Percentiles rank a stretch among this genome's conserved stretches.
These are phyloP conservation scores for Tylopilus balloui DNA, from an alignment of 768 basidiomycete genomes.

Conservation along the genomic window DNA sequence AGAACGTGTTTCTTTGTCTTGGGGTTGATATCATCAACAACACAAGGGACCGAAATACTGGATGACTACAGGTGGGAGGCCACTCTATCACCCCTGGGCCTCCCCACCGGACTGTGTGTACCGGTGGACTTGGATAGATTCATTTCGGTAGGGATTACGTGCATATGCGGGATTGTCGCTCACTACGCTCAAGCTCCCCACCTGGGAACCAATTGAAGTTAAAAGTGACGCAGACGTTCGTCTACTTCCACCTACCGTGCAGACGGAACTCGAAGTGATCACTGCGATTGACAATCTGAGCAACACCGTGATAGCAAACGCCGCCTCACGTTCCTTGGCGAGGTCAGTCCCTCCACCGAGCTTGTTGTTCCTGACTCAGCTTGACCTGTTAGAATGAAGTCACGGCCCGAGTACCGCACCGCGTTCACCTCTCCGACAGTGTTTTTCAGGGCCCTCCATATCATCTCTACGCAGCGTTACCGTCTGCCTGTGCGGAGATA, in stretches of 20 bases:
- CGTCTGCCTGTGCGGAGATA: slow-evolving; percentile 90
- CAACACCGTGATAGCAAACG: slow-evolving; percentile 93
- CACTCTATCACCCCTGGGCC: slow-evolving; percentile 77
- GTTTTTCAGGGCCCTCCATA: slow-evolving; percentile 81
- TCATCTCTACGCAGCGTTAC: slow-evolving; percentile 86
- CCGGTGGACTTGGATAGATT: slow-evolving; percentile 82
- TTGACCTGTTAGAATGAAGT: slow-evolving; percentile 58
- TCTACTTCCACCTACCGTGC: slow-evolving; percentile 59
- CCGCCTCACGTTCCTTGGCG: slow-evolving; percentile 86
- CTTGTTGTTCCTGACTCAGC: neutral
- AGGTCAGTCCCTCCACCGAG: slow-evolving; percentile 44
- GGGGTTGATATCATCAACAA: slow-evolving; percentile 86
- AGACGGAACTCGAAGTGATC: slow-evolving; percentile 77
- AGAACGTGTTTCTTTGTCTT: slow-evolving; percentile 97
- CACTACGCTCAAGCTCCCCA: slow-evolving; percentile 53
- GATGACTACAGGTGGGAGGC: slow-evolving; percentile 94
- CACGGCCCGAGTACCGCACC: slow-evolving; percentile 64
- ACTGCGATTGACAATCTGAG: slow-evolving; percentile 90
- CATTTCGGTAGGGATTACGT: slow-evolving; percentile 54
- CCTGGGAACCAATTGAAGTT: slow-evolving; percentile 48
- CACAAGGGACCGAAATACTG: slow-evolving; percentile 88
- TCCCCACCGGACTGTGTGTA: slow-evolving; percentile 87
- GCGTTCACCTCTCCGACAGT: slow-evolving; percentile 76
- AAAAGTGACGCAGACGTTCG: slow-evolving; percentile 38
- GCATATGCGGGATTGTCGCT: slow-evolving; percentile 1